Percentiles rank a stretch among this genome's conserved stretches.
phyloP scores from a whole-genome alignment of 2,329 filamentous ascomycete genomes.

The Trichoderma cornu-damae region DNA sequence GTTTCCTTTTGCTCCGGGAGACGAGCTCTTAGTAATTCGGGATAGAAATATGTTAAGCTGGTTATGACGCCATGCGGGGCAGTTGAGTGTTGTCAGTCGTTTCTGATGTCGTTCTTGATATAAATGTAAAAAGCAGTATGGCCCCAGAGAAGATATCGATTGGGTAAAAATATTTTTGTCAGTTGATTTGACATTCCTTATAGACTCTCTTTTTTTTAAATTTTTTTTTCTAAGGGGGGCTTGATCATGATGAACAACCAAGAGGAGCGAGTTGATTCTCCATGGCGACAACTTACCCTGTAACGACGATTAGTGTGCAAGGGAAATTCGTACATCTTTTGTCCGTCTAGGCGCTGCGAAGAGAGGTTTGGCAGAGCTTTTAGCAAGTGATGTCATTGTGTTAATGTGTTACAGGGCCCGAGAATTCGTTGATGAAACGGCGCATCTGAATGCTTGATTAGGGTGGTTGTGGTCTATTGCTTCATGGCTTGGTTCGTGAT shows the following conservation, averaged over 20 bases:
- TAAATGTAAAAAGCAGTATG: not conserved
- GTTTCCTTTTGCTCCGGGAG: not conserved
- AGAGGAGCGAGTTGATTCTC: not conserved
- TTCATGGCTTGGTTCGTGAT: no score
- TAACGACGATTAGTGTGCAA: not conserved
- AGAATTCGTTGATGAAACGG: no score
- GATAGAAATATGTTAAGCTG: no score
- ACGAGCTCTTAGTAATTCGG: not conserved
- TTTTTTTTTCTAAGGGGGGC: not conserved
- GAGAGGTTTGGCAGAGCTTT: not conserved
- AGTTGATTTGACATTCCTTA: not conserved
- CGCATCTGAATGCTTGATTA: no score
- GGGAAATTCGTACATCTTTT: not conserved
- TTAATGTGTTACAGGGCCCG: no score
- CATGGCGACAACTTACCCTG: not conserved
- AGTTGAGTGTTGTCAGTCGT: not conserved
- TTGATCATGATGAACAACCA: no score
- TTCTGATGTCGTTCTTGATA: not conserved
- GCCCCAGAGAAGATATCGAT: not conserved
- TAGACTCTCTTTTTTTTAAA: no score
- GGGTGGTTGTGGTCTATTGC: no score
- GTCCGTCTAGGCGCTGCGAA: not conserved
- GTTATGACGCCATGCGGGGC: slow-evolving; percentile 17
- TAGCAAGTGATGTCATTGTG: no score
- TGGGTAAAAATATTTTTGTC: not conserved